Evolutionary conservation across 306 rosid genomes (phyloP).

Genomic region (Dalbergia cochinchinensis): DNA sequence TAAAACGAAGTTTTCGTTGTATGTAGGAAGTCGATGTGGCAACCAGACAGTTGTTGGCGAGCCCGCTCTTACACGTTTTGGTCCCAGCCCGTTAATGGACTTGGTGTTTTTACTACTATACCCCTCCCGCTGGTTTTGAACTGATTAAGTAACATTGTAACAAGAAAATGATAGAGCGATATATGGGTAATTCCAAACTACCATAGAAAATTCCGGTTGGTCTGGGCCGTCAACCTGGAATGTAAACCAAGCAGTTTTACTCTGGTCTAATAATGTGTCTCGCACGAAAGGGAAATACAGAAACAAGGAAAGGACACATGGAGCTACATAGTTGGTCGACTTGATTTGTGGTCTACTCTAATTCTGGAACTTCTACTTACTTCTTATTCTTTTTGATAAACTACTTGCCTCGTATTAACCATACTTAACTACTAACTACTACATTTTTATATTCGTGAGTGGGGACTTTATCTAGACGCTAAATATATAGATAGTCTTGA

Average conservation of each 20-base stretch:
- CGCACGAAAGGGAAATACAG: conserved; percentile 37
- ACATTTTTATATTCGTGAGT: conserved; percentile 10
- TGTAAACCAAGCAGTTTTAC: conserved; percentile 21
- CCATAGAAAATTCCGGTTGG: conserved; percentile 2
- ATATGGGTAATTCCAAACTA: conserved; percentile 30
- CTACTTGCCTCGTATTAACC: background rate
- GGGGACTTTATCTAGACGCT: background rate
- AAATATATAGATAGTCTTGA: conserved; percentile 18
- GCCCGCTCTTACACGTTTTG: conserved; percentile 43
- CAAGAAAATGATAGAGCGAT: conserved; percentile 13
- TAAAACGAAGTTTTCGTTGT: conserved; percentile 49
- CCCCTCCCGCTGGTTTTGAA: conserved; percentile 4
- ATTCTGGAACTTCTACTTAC: conserved; percentile 39
- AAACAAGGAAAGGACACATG: conserved; percentile 54
- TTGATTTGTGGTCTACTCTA: conserved; percentile 57
- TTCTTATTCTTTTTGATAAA: conserved; percentile 14
- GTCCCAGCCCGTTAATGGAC: conserved; percentile 14
- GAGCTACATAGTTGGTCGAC: conserved; percentile 49
- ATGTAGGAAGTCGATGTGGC: conserved; percentile 61
- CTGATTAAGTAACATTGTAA: background rate
- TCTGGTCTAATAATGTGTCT: conserved; percentile 29
- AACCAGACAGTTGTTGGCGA: conserved; percentile 58
- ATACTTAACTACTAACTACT: conserved; percentile 28
- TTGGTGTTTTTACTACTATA: conserved; percentile 36
- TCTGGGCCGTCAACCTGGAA: conserved; percentile 11